These are phyloP conservation scores for Lophium mytilinum DNA, from an alignment of 495 filamentous ascomycete genomes.

Conservation along the genomic window DNA sequence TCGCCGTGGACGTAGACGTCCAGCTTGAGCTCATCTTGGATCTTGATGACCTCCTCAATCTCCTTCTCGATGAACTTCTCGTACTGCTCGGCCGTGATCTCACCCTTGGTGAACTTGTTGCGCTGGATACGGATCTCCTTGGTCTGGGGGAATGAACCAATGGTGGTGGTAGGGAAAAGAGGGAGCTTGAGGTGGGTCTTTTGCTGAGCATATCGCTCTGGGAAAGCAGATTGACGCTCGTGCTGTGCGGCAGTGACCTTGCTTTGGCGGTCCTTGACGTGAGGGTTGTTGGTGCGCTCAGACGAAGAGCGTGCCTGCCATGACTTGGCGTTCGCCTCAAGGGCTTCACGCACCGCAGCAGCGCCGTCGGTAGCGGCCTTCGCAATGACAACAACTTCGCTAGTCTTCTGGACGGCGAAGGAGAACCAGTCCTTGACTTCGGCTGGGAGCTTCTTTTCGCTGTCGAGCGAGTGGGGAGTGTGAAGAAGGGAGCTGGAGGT, in stretches of 20 bases:
- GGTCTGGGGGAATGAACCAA: constrained; percentile 98
- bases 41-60: constrained; percentile 83
- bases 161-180: constrained; percentile 97
- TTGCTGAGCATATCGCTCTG: constrained; percentile 73
- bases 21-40: constrained; percentile 94
- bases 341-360: constrained; percentile 70
- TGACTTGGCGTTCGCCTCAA: constrained; percentile 91
- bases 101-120: constrained; percentile 96
- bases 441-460: constrained; percentile 89
- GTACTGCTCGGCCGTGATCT: constrained; percentile 85
- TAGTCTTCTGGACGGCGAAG: constrained; percentile 90
- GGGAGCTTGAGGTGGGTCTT: constrained; percentile 83
- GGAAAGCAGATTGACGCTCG: constrained; percentile 85
- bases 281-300: constrained; percentile 88
- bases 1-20: constrained; percentile 98
- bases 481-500: constrained; percentile 96
- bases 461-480: constrained; percentile 92
- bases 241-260: constrained; percentile 76
- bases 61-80: constrained; percentile 98
- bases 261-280: constrained; percentile 89
- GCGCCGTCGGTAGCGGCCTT: constrained; percentile 92
- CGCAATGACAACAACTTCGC: constrained; percentile 84
- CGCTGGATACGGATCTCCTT: constrained; percentile 92
- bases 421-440: constrained; percentile 98
- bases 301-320: constrained; percentile 82